phyloP scores from a whole-genome alignment of 2,329 filamentous ascomycete genomes.

The Lachnellula subtilissima region DNA sequence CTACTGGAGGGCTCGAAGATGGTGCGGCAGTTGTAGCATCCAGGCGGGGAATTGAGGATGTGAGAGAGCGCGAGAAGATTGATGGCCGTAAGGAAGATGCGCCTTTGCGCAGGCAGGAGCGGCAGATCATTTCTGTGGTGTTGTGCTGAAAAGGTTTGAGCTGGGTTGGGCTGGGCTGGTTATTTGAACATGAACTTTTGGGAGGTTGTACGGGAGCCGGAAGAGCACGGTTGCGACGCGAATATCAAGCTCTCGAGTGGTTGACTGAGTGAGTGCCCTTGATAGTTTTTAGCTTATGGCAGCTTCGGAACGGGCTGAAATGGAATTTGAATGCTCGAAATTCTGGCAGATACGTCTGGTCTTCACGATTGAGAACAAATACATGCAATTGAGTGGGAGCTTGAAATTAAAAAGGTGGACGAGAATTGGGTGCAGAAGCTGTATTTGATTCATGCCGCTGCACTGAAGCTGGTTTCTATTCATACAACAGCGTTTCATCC shows the following conservation, averaged over 20 bases:
- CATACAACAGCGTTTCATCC: not conserved
- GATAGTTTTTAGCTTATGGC: not conserved
- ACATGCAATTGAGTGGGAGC: no score
- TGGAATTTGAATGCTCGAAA: not conserved
- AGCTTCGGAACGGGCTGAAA: no score
- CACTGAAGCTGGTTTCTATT: not conserved
- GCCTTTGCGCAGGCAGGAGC: slow-evolving; percentile 43
- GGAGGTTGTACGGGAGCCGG: slow-evolving; percentile 20
- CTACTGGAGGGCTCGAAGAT: slow-evolving; percentile 5
- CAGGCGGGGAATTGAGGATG: slow-evolving; percentile 21
- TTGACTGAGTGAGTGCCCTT: not conserved
- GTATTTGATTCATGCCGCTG: not conserved
- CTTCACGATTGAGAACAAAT: no score
- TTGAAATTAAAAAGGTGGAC: no score
- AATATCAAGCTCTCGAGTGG: slow-evolving; percentile 20
- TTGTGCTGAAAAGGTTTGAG: not conserved
- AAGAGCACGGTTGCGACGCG: slow-evolving; percentile 6
- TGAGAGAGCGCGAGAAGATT: slow-evolving; percentile 2
- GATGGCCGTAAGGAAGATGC: slow-evolving; percentile 25
- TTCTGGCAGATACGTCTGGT: not conserved
- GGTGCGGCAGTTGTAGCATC: slow-evolving; percentile 15
- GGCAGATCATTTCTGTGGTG: slow-evolving; percentile 32
- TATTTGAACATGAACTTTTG: slow-evolving; percentile 27
- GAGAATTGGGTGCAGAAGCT: not conserved
- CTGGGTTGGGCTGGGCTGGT: slow-evolving; percentile 15